A percentile compares a stretch with the other conserved stretches of the same genome.
Evolutionary conservation across 192 early-diverging fungal genomes (phyloP).

Genomic region (Podila horticola): DNA sequence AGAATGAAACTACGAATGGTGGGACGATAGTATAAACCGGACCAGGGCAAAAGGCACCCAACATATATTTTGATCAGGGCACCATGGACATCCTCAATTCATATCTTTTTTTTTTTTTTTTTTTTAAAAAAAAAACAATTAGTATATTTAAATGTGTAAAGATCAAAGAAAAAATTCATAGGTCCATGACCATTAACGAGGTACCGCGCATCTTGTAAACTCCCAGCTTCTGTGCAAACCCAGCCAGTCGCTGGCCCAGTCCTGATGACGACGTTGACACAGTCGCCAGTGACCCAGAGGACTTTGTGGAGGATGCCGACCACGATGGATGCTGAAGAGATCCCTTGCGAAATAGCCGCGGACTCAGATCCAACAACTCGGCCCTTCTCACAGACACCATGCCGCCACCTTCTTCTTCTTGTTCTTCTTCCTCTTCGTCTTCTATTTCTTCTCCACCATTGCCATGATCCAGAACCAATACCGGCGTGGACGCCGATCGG

Average conservation of each 20-base stretch:
- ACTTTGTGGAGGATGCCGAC: not conserved
- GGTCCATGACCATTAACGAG: constrained; percentile 16
- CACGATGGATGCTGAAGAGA: not conserved
- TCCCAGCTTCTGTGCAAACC: constrained; percentile 25
- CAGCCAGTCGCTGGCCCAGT: constrained; percentile 29
- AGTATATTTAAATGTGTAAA: not conserved
- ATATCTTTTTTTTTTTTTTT: too few relatives aligned
- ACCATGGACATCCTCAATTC: too few relatives aligned
- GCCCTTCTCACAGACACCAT: not conserved
- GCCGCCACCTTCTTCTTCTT: not conserved
- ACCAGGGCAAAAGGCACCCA: too few relatives aligned
- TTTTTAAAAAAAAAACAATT: too few relatives aligned
- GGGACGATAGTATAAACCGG: too few relatives aligned
- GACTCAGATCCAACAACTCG: not conserved
- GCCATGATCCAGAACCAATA: constrained; percentile 1
- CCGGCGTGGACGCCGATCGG: constrained; percentile 28
- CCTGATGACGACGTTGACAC: constrained; percentile 3
- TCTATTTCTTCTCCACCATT: not conserved
- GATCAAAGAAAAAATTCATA: not conserved
- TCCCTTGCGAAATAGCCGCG: not conserved
- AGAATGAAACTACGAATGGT: too few relatives aligned
- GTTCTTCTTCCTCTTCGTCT: not conserved
- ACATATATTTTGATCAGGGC: too few relatives aligned
- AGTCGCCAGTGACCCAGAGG: not conserved
- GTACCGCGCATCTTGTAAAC: constrained; percentile 26